Conservation (phyloP, 2,329 filamentous ascomycete species). For the Emericellopsis atlantica region DNA sequence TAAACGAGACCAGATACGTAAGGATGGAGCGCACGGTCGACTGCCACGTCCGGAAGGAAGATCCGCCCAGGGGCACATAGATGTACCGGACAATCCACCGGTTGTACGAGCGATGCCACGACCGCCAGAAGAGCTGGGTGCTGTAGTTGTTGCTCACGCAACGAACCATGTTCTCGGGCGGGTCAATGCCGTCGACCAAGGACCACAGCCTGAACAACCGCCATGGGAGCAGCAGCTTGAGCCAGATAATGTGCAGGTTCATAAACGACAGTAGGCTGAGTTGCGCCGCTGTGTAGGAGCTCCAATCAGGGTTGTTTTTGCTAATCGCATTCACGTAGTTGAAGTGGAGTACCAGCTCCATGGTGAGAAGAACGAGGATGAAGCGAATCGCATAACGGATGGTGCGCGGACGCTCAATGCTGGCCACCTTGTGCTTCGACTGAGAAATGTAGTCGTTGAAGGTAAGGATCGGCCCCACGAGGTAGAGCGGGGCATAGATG, state of each 20-base stretch:
- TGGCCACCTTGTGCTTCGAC: constrained; percentile 58
- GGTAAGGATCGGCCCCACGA: constrained; percentile 85
- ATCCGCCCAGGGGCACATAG: constrained; percentile 80
- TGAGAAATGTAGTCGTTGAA: constrained; percentile 98
- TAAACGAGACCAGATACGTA: constrained; percentile 81
- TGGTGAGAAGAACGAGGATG: constrained; percentile 63
- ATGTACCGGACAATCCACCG: constrained; percentile 91
- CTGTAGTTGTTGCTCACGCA: constrained; percentile 95
- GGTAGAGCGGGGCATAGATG: constrained; percentile 85
- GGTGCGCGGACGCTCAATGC: constrained; percentile 58
- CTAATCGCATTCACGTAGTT: constrained; percentile 91
- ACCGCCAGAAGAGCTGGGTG: constrained; percentile 83
- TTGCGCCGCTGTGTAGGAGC: constrained; percentile 72
- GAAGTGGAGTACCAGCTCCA: constrained; percentile 87
- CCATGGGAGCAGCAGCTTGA: constrained; percentile 94
- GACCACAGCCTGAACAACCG: constrained; percentile 98
- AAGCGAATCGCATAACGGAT: constrained; percentile 77
- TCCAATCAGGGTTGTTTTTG: constrained; percentile 69
- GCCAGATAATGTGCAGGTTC: constrained; percentile 94
- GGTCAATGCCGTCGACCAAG: constrained; percentile 79
- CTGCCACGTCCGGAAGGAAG: constrained; percentile 31
- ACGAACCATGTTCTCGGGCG: constrained; percentile 95
- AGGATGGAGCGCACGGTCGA: constrained; percentile 45
- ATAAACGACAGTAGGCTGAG: constrained; percentile 87
- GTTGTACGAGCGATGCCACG: constrained; percentile 93